Base-by-base conservation (phyloP, 495 filamentous ascomycete genomes). In the Jackrogersella minutella region DNA sequence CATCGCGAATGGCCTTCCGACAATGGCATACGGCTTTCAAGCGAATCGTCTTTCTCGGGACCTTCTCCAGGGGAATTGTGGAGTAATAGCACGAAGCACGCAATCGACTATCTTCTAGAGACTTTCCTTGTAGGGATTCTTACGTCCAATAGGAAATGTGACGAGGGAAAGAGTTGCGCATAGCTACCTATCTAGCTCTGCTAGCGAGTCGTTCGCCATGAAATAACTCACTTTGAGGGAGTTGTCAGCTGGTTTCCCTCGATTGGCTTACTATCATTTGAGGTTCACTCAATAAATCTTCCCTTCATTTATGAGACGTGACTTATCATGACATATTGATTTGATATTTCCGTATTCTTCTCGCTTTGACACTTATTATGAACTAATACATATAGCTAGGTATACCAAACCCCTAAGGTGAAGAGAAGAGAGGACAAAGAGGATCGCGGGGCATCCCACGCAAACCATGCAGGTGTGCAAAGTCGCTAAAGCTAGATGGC, bases 81-180 rank as follows among this genome's bases (percentile, higher is more conserved):
- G 65, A 60, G 66, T 55, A 22, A 16, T 24, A 14, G 53, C 34
- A 17, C 17, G 36, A 60, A 69, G 66, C 66, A 69, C 66, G 66
- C 66, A 59, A 69, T 69, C 66, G 60, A 69, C 50, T 40, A 44
- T 56, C 19, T 40, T 26, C 26, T 2, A 56, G 47, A 34, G 34
- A 62, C 41, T 58, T 63, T 53, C 64, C 31, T 40, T 26, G 28
- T 47, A 40, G 10, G 57, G 36, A 28, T 37, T 24, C 26, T 8
- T 22, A 43, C 44, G 7, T 10, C 61, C 61, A 50, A 41, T 64
- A 19, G 17, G 44, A 49, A 17, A 11, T 13, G 3, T 24, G 24
- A 26, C 11, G 3, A 47, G 39, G 30, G 16, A 33, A 11, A 26
- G 57, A 51, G 44, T 11, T 60, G 43, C 21, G 24, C 16, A n/a